Percentiles rank a stretch among this genome's conserved stretches.
Evolutionary conservation across 345 rosid species (phyloP).

Genomic region (Luvunga scandens): DNA sequence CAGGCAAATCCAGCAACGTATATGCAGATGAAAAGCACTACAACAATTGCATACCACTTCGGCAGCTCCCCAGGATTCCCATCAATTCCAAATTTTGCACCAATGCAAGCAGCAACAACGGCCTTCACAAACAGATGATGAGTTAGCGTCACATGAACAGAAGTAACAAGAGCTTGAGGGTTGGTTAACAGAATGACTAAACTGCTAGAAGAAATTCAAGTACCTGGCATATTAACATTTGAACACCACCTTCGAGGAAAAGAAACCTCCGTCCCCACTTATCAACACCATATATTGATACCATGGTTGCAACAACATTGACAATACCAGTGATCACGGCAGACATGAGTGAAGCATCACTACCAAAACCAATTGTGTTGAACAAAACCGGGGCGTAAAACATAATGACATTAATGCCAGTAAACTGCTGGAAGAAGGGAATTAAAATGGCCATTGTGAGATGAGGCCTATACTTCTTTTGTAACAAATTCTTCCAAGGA

Average conservation of each 20-base stretch:
- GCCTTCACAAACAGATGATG: constrained; percentile 22
- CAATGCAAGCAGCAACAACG: constrained; percentile 65
- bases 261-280: constrained; percentile 84
- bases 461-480: constrained; percentile 85
- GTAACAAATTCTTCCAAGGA: constrained; percentile 78
- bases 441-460: constrained; percentile 68
- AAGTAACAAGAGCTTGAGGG: background rate
- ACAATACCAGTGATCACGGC: constrained; percentile 76
- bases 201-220: background rate
- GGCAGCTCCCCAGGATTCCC: constrained; percentile 68
- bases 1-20: constrained; percentile 86
- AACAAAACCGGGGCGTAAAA: constrained; percentile 91
- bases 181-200: background rate
- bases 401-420: constrained; percentile 88
- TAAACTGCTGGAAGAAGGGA: constrained; percentile 84
- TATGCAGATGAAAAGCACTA: constrained; percentile 81
- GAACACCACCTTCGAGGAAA: constrained; percentile 78
- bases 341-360: constrained; percentile 71
- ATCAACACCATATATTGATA: constrained; percentile 79
- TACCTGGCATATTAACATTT: constrained; percentile 91
- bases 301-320: constrained; percentile 60
- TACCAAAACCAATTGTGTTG: constrained; percentile 66
- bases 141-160: background rate
- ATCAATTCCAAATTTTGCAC: constrained; percentile 69
- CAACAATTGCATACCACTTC: constrained; percentile 78